Base-by-base conservation (phyloP, 768 basidiomycete species). In the Tylopilus felleus region DNA sequence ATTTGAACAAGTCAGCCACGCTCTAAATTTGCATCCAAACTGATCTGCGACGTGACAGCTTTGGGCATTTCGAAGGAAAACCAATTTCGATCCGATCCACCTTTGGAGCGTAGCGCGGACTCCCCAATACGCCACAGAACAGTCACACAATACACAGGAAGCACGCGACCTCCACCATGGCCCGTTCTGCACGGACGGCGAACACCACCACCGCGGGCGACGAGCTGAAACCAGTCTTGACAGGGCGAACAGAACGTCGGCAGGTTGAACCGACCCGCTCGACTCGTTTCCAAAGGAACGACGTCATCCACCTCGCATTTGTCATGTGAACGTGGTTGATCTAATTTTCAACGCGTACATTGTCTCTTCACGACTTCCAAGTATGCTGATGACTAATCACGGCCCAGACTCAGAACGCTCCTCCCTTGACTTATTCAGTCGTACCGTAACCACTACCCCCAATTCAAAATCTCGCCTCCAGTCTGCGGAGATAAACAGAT, bases 401-500 rank as follows among this genome's bases (percentile, higher is more conserved):
- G 4, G 45, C 21, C 54, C 31, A 56, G 46, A 33, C 19, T 19
- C 29, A 10, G 10, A 28, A 33, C 35, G 35, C 17, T 17, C 52
- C 12, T 48, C 39, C 45, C 39, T 36, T 19, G 38, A 38, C 38
- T n/a, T 19, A 38, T 28, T 25, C 31, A 29, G 28, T 36, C 33
- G 33, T 61, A 47, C 39, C 62, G 65, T 62, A 59, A 67, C 49
- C 7, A 21, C 33, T 23, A 52, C 62, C 65, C n/a, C 65, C 56
- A 38, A 38, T 19, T 38, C 27, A 36, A 29, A 19, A 38, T 19
- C n/a, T 38, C 38, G 38, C 38, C 38, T 17, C 38, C 38, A 21
- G 33, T 38, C 39, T 56, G 65, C 64, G 68, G 67, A 68, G 58
- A 70, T 68, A 68, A 49, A 33, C 38, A 39, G 36, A 48, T 4